A percentile compares a stretch with the other conserved stretches of the same genome.
Evolutionary conservation across 192 early-diverging fungal species (phyloP).

Genomic region (Mortierella claussenii): DNA sequence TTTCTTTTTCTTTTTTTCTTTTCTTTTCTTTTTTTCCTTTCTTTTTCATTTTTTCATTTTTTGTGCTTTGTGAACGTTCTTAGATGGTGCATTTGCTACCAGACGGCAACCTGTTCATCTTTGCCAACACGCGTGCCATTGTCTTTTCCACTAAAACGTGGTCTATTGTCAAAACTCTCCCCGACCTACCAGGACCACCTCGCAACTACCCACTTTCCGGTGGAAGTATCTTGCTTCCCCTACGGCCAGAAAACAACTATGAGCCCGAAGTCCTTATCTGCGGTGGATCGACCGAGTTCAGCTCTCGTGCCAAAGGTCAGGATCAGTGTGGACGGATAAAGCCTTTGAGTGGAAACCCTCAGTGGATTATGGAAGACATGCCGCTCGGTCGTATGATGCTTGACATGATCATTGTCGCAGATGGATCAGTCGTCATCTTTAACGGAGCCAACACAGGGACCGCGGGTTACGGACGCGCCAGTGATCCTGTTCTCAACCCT

Average conservation of each 20-base stretch:
- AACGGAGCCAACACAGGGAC: constrained; percentile 68
- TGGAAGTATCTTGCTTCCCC: constrained; percentile 60
- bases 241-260: constrained; percentile 66
- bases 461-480: constrained; percentile 61
- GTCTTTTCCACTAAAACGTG: constrained; percentile 58
- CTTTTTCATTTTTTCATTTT: too few species aligned
- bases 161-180: constrained; percentile 50
- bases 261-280: constrained; percentile 67
- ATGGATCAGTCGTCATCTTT: constrained; percentile 66
- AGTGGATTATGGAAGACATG: constrained; percentile 60
- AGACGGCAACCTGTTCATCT: constrained; percentile 61
- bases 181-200: constrained; percentile 56
- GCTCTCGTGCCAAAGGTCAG: constrained; percentile 35
- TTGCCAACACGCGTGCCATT: constrained; percentile 55
- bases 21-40: too few species aligned
- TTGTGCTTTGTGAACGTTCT: too few species aligned
- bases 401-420: constrained; percentile 57
- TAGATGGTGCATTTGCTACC: constrained; percentile 58
- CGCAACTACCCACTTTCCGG: constrained; percentile 70
- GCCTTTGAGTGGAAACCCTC: constrained; percentile 35
- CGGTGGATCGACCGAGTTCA: constrained; percentile 60
- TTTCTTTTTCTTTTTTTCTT: too few species aligned
- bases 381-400: constrained; percentile 60
- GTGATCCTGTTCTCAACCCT: constrained; percentile 57
- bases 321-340: constrained; percentile 62